Conservation (phyloP, 2,329 filamentous ascomycete genomes). For the Diplodia scrobiculata region DNA sequence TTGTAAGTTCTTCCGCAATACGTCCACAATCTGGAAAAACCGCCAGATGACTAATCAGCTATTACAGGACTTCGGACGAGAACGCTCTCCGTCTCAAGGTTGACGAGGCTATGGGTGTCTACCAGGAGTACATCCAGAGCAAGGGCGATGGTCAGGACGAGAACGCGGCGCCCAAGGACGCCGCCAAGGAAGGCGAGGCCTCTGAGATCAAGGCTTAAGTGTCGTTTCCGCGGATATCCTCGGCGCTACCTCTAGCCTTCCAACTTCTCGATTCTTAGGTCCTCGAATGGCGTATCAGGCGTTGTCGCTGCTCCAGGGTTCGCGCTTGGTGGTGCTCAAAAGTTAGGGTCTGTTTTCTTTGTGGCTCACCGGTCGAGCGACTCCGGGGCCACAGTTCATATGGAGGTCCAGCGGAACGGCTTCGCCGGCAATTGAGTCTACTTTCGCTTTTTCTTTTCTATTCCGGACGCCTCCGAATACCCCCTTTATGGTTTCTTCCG, state of each 20-base stretch:
- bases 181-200: conserved; percentile 50
- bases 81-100: conserved; percentile 90
- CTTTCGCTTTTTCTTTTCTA: conserved; percentile 17
- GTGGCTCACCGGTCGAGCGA: neutral
- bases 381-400: neutral
- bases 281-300: conserved; percentile 28
- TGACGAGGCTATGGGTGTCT: conserved; percentile 93
- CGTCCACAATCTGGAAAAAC: neutral
- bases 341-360: conserved; percentile 22
- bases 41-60: conserved; percentile 37
- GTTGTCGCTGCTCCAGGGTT: conserved; percentile 19
- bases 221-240: neutral
- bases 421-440: conserved; percentile 11
- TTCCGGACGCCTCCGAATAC: conserved; percentile 25
- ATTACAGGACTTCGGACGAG: conserved; percentile 79
- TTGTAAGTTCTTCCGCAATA: conserved; percentile 68
- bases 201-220: conserved; percentile 49
- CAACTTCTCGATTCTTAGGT: conserved; percentile 16
- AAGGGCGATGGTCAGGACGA: conserved; percentile 56
- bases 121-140: conserved; percentile 97
- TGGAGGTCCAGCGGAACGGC: neutral
- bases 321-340: conserved; percentile 29
- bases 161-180: conserved; percentile 43
- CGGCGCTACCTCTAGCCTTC: conserved; percentile 16
- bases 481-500: conserved; percentile 26